phyloP scores from a whole-genome alignment of 2,329 filamentous ascomycete species.

The Ciborinia camelliae region DNA sequence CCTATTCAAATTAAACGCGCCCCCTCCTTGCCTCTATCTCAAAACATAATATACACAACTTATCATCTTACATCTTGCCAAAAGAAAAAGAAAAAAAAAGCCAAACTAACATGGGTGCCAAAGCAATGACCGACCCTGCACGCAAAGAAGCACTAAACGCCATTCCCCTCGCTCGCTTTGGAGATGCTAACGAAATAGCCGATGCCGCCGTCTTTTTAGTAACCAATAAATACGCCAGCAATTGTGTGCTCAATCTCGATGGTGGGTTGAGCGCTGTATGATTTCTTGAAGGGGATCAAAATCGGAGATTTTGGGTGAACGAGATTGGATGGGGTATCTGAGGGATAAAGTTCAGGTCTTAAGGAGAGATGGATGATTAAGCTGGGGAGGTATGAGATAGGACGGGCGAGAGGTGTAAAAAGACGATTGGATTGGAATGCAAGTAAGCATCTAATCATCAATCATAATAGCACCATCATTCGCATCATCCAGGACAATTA shows the following conservation, averaged over 20 bases:
- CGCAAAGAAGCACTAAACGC: constrained; percentile 40
- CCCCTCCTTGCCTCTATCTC: constrained; percentile 29
- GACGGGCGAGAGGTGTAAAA: background rate
- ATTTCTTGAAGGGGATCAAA: constrained; percentile 24
- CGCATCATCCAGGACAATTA: constrained; percentile 38
- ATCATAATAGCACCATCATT: constrained; percentile 64
- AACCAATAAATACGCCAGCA: constrained; percentile 78
- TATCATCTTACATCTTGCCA: background rate
- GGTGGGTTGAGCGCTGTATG: constrained; percentile 72
- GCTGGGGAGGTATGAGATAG: background rate
- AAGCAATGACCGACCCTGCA: constrained; percentile 44
- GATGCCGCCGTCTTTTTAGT: constrained; percentile 76
- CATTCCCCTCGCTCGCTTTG: constrained; percentile 67
- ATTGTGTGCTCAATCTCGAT: constrained; percentile 81
- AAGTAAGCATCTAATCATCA: constrained; percentile 47
- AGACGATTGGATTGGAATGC: background rate
- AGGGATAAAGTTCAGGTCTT: too few relatives aligned
- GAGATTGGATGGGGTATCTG: background rate
- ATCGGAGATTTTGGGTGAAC: background rate
- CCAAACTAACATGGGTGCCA: background rate
- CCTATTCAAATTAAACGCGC: background rate
- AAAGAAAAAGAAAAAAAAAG: background rate
- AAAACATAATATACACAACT: constrained; percentile 36
- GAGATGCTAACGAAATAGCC: constrained; percentile 68
- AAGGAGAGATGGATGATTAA: background rate